Evolutionary conservation across 305 asterid species (phyloP).

Genomic region (Plantago coronopus): DNA sequence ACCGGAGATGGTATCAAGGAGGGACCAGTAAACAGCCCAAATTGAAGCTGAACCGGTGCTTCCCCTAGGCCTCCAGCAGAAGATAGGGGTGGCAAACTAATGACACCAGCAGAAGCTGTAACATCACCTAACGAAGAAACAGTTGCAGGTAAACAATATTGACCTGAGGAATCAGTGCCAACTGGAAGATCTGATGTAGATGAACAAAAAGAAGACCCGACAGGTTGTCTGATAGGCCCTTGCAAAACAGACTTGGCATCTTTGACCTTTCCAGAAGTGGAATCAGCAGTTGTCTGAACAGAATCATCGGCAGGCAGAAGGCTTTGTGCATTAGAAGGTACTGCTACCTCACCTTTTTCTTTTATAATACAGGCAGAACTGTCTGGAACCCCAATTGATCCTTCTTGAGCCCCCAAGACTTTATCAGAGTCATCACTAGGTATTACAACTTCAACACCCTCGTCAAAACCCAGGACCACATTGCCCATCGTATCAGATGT

Average conservation of each 20-base stretch:
- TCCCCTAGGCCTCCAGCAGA: constrained; percentile 51
- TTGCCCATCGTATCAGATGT: constrained; percentile 55
- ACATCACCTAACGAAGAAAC: constrained; percentile 35
- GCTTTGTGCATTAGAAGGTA: constrained; percentile 46
- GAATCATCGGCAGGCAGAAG: constrained; percentile 39
- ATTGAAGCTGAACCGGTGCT: constrained; percentile 74
- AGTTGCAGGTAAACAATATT: constrained; percentile 28
- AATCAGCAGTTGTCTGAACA: constrained; percentile 32
- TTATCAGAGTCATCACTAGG: constrained; percentile 77
- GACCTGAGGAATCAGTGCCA: constrained; percentile 34
- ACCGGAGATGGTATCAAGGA: constrained; percentile 90
- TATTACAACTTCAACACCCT: constrained; percentile 87
- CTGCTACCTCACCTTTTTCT: constrained; percentile 37
- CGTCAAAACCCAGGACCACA: constrained; percentile 84
- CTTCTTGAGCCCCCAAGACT: constrained; percentile 44
- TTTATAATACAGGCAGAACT: constrained; percentile 35
- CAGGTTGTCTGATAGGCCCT: constrained; percentile 39
- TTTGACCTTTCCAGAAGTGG: constrained; percentile 33
- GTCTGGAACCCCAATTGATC: constrained; percentile 42
- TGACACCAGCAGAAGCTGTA: constrained; percentile 38
- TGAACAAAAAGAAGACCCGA: constrained; percentile 32
- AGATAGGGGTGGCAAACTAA: constrained; percentile 36
- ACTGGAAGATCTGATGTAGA: constrained; percentile 32
- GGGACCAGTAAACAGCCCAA: constrained; percentile 96
- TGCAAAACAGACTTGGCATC: constrained; percentile 36